Base-by-base conservation (phyloP, 768 basidiomycete genomes). In the Tylopilus subfusipes region DNA sequence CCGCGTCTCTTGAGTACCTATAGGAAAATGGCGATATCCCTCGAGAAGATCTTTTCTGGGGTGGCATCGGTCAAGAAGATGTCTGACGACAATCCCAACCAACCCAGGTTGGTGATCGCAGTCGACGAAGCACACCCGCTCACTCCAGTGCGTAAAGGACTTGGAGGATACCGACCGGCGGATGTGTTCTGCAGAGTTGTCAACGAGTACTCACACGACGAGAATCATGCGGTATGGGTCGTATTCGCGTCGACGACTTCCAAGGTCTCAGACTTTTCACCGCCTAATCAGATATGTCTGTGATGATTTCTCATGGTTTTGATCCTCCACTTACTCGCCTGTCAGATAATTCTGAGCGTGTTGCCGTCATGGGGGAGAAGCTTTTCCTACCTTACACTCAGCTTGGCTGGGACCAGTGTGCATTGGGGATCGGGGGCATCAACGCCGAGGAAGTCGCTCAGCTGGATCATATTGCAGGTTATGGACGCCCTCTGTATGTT, bases 171-270 rank as follows among this genome's bases (percentile, higher is more conserved):
- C 21, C 51, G 45, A 1, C 58, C 51, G 0, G 62, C 45, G 4
- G 51, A 63, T n/a, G n/a, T n/a, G n/a, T n/a, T n/a, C n/a, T n/a
- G n/a, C n/a, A n/a, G n/a, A n/a, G n/a, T n/a, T n/a, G n/a, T n/a
- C n/a, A n/a, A n/a, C n/a, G n/a, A n/a, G n/a, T n/a, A n/a, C n/a
- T n/a, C n/a, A n/a, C n/a, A n/a, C n/a, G n/a, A n/a, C n/a, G n/a
- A n/a, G n/a, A n/a, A n/a, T n/a, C n/a, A n/a, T n/a, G n/a, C n/a
- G 12, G n/a, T 56, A 3, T 19, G 62, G 63, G 46, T 54, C 1
- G 56, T 52, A 13, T 63, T 64, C 8, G 62, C 52, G 5, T 63
- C 62, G n/a, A n/a, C n/a, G n/a, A n/a, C n/a, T n/a, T n/a, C n/a
- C n/a, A n/a, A n/a, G n/a, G n/a, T n/a, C n/a, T n/a, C n/a, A n/a